Evolutionary conservation across 2,329 filamentous ascomycete species (phyloP).

Genomic region (Stagonosporopsis chrysanthemi): DNA sequence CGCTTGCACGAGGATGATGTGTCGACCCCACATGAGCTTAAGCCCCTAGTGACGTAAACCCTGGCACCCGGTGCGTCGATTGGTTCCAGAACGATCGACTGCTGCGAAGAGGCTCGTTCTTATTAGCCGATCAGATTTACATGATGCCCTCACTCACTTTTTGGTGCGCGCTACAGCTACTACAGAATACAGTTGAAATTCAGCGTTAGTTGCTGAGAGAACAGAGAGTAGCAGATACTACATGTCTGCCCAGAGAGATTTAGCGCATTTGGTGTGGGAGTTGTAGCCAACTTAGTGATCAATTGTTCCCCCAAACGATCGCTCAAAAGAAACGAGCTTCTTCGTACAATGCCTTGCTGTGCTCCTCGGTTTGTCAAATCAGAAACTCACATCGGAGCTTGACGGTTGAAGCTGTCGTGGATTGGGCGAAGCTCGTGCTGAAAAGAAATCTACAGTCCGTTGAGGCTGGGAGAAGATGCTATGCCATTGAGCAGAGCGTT

Average conservation of each 20-base stretch:
- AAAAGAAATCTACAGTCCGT: neutral
- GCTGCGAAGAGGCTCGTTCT: no score
- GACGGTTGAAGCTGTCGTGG: neutral
- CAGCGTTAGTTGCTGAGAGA: no score
- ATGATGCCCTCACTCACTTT: no score
- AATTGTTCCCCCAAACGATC: no score
- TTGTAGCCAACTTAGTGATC: no score
- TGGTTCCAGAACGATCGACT: slow-evolving; percentile 1
- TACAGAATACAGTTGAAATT: no score
- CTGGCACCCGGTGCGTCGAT: slow-evolving; percentile 1
- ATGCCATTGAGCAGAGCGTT: neutral
- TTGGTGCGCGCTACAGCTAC: no score
- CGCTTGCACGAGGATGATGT: slow-evolving; percentile 6
- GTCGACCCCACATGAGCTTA: slow-evolving; percentile 19
- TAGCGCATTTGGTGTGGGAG: no score
- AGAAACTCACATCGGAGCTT: neutral
- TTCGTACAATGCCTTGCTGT: slow-evolving; percentile 23
- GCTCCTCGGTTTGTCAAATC: neutral
- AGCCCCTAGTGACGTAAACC: slow-evolving; percentile 10
- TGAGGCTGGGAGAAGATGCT: neutral
- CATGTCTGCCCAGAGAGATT: no score
- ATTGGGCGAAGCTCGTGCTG: neutral
- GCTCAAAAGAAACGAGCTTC: no score
- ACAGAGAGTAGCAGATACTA: no score
- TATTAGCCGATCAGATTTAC: no score